Conservation (phyloP, 805 yeast species). For the Naumovozyma castellii region DNA sequence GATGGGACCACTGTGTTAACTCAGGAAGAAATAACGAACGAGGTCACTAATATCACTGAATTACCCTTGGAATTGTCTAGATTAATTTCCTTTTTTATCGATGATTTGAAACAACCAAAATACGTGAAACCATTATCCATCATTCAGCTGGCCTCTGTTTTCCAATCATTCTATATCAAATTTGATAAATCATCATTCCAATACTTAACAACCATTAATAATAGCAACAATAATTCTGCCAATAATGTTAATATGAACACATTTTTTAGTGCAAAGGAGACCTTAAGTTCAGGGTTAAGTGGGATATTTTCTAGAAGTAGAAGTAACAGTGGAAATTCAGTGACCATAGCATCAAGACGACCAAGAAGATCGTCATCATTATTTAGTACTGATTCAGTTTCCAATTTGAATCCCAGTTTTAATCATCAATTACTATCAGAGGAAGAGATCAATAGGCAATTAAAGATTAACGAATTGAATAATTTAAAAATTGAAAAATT, state of each 20-base stretch:
- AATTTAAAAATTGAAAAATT: conserved; percentile 21
- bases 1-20: conserved; percentile 5
- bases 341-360: conserved; percentile 12
- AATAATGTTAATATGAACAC: conserved; percentile 2
- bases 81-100: conserved; percentile 22
- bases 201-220: conserved; percentile 8
- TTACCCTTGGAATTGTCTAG: conserved; percentile 23
- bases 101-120: conserved; percentile 30
- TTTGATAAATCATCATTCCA: conserved; percentile 27
- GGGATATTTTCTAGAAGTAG: conserved; percentile 30
- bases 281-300: conserved; percentile 28
- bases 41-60: conserved; percentile 10
- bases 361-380: conserved; percentile 26
- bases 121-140: conserved; percentile 25
- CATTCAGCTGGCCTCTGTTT: conserved; percentile 22
- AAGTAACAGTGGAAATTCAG: conserved; percentile 21
- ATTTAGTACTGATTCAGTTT: conserved; percentile 17
- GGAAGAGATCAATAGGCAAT: conserved; percentile 24
- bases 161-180: conserved; percentile 24
- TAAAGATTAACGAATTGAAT: conserved; percentile 19
- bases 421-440: conserved; percentile 21
- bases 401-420: conserved; percentile 9
- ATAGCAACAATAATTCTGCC: neutral
- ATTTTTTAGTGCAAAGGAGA: conserved; percentile 22
- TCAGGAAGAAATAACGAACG: conserved; percentile 19